Evolutionary conservation across 2,329 filamentous ascomycete species (phyloP).

Genomic region (Aspergillus oerlinghausenensis): DNA sequence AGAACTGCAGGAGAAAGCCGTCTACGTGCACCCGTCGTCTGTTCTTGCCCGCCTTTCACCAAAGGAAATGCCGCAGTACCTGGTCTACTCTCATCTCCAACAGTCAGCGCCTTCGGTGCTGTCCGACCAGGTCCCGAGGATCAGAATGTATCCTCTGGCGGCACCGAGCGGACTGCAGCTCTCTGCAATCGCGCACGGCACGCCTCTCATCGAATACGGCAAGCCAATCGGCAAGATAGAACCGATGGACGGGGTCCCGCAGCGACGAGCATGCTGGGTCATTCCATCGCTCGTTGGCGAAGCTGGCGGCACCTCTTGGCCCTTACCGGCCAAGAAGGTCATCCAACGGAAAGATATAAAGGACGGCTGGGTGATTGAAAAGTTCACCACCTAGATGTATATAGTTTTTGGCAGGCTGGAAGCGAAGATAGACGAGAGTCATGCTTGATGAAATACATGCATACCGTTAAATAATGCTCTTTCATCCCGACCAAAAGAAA

Average conservation of each 20-base stretch:
- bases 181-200: constrained; percentile 73
- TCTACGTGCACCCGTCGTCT: constrained; percentile 85
- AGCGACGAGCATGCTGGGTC: constrained; percentile 73
- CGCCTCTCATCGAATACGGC: constrained; percentile 75
- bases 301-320: constrained; percentile 69
- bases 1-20: constrained; percentile 57
- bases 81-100: constrained; percentile 84
- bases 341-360: constrained; percentile 69
- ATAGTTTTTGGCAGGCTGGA: constrained; percentile 4
- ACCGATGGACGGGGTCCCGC: constrained; percentile 42
- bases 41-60: constrained; percentile 66
- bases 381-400: constrained; percentile 35
- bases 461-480: neutral
- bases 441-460: neutral
- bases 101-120: constrained; percentile 54
- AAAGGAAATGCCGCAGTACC: constrained; percentile 76
- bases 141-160: constrained; percentile 83
- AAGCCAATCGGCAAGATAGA: constrained; percentile 86
- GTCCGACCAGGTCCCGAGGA: constrained; percentile 60
- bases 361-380: constrained; percentile 70
- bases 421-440: neutral
- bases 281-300: constrained; percentile 72
- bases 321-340: constrained; percentile 78
- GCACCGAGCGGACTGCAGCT: constrained; percentile 72
- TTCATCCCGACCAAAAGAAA: neutral